phyloP scores from a whole-genome alignment of 164 flowering plant species.

The Protea cynaroides region DNA sequence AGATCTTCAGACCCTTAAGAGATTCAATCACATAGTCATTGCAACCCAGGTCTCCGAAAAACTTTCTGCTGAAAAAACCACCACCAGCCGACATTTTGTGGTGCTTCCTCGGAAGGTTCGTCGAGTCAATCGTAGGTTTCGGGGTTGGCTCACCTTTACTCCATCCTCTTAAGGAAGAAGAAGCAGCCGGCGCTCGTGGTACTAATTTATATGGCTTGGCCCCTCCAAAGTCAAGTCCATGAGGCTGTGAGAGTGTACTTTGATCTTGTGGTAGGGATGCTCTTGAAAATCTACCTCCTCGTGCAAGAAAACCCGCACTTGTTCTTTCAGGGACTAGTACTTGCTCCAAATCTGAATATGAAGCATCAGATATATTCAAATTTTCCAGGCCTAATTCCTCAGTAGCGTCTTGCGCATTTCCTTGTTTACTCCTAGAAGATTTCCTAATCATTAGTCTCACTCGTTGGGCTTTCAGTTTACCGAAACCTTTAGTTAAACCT shows the following conservation, averaged over 20 bases:
- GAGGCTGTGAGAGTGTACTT: constrained; percentile 9
- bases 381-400: constrained; percentile 13
- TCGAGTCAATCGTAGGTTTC: constrained; percentile 15
- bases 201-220: constrained; percentile 13
- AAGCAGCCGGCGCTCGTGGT: constrained; percentile 26
- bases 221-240: constrained; percentile 9
- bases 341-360: constrained; percentile 15
- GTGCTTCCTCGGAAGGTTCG: constrained; percentile 13
- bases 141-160: constrained; percentile 25
- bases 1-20: constrained; percentile 39
- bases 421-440: constrained; percentile 29
- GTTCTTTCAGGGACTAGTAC: constrained; percentile 14
- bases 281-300: constrained; percentile 16
- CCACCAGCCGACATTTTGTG: constrained; percentile 20
- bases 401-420: constrained; percentile 11
- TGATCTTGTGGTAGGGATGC: constrained; percentile 8
- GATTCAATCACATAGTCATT: constrained; percentile 57
- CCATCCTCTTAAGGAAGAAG: constrained; percentile 50
- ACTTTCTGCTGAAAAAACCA: constrained; percentile 66
- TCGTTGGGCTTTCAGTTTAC: constrained; percentile 56
- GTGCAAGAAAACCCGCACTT: constrained; percentile 6
- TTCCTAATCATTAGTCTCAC: constrained; percentile 44
- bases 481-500: constrained; percentile 35
- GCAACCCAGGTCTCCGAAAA: constrained; percentile 69
- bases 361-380: constrained; percentile 3